Conservation (phyloP, 495 filamentous ascomycete species). For the Barbatosphaeria neglecta region DNA sequence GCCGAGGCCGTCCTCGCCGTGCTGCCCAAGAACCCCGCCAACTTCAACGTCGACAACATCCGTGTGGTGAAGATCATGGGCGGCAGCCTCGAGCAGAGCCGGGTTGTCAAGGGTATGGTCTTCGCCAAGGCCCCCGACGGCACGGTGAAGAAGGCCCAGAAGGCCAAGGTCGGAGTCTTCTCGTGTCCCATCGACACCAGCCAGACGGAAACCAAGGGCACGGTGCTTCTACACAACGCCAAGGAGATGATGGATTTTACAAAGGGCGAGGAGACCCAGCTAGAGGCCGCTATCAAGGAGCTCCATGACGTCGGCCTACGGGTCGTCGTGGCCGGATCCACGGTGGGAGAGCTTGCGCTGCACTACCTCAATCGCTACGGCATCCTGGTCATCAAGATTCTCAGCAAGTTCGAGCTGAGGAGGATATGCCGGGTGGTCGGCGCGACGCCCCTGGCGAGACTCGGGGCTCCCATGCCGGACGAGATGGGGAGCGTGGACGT, state of each 20-base stretch:
- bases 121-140: constrained; percentile 89
- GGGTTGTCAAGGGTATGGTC: constrained; percentile 97
- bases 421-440: constrained; percentile 92
- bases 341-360: constrained; percentile 86
- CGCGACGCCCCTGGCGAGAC: constrained; percentile 84
- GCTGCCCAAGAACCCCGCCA: constrained; percentile 89
- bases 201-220: constrained; percentile 99
- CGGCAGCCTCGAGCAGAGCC: constrained; percentile 81
- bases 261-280: constrained; percentile 86
- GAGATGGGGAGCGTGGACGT: constrained; percentile 95
- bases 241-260: constrained; percentile 98
- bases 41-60: constrained; percentile 99
- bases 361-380: constrained; percentile 97
- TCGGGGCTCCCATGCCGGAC: constrained; percentile 98
- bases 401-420: constrained; percentile 95
- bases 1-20: constrained; percentile 90
- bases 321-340: constrained; percentile 81
- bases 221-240: constrained; percentile 92
- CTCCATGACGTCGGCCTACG: constrained; percentile 86
- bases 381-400: constrained; percentile 91
- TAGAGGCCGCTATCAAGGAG: constrained; percentile 87
- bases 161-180: constrained; percentile 94
- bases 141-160: constrained; percentile 73
- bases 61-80: constrained; percentile 99
- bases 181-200: constrained; percentile 91